These are phyloP conservation scores for Ceratopteris richardii DNA, from an alignment of 75 land plant genomes.

Conservation along the genomic window DNA sequence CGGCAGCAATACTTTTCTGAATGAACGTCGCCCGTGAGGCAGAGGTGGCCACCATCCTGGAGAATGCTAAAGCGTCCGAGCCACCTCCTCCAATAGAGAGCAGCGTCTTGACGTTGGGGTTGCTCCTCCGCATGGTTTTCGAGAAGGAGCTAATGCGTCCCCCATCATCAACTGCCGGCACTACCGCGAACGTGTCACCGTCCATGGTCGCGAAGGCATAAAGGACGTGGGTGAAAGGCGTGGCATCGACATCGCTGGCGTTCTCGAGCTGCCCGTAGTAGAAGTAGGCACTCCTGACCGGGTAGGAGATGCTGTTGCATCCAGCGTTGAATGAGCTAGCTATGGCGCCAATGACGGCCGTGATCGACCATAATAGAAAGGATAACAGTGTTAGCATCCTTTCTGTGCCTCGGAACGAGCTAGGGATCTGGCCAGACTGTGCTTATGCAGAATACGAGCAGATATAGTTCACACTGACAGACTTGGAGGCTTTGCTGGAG, in stretches of 20 bases:
- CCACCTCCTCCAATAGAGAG: constrained; percentile 58
- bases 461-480: too few relatives aligned
- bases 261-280: background rate
- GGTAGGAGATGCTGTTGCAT: too few relatives aligned
- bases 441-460: too few relatives aligned
- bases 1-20: constrained; percentile 29
- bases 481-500: too few relatives aligned
- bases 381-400: too few relatives aligned
- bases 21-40: constrained; percentile 27
- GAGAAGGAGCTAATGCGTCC: constrained; percentile 28
- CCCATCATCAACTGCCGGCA: background rate
- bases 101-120: constrained; percentile 36
- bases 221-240: background rate
- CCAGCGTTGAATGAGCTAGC: too few relatives aligned
- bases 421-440: too few relatives aligned
- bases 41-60: constrained; percentile 30
- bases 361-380: too few relatives aligned
- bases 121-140: constrained; percentile 16
- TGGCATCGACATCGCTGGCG: background rate
- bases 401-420: too few relatives aligned
- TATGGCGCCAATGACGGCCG: too few relatives aligned
- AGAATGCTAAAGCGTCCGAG: constrained; percentile 17
- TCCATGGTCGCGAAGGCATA: background rate
- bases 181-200: background rate
- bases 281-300: constrained; percentile 1